Evolutionary conservation across 495 filamentous ascomycete species (phyloP), one percentile per base, ranked within the genome.

Genomic region (Ramalina peruviana): DNA sequence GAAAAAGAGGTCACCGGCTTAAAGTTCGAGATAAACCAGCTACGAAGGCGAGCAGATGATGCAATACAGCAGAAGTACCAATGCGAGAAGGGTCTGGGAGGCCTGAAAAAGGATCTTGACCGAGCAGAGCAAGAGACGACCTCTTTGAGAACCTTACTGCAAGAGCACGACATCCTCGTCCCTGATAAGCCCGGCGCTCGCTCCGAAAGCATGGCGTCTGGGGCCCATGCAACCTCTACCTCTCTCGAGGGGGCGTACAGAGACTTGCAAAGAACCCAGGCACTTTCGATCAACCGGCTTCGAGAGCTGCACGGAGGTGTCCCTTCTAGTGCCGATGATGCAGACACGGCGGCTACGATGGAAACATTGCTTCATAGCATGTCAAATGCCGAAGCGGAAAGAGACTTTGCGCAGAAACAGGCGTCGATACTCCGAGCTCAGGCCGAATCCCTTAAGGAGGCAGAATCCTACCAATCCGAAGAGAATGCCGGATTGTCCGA

Each of bases 41-140:
- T 98, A 42, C 82, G 92, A 26, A 80, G 81, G 48, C 82, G 93
- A 47, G 89, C 93, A 21, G 89, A 97, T 56, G 92, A 98, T 48
- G 93, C 92, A 19, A 72, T 96, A n/a, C 87, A 93, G 57, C 85
- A 89, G 58, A 97, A 96, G 69, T 96, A 83, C 77, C 83, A 92
- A 65, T 90, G 89, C 50, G 92, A 98, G 66, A 94, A 94, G 65
- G 88, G 88, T 21, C 73, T 98, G 13, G 76, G 81, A 51, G 89
- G 90, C 39, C 69, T 98, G 53, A 94, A 94, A 66, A 96, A 95
- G 85, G 92, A 98, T 61, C 77, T 98, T 26, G 93, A 98, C 60
- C 85, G 89, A 53, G 88, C 92, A 4, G 85, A 95, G 64, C 84
- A 92, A 61, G 93, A 98, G 68, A 95, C 90, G 12, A 68, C 73